phyloP scores from a whole-genome alignment of 495 filamentous ascomycete species.

The Podospora sp. region DNA sequence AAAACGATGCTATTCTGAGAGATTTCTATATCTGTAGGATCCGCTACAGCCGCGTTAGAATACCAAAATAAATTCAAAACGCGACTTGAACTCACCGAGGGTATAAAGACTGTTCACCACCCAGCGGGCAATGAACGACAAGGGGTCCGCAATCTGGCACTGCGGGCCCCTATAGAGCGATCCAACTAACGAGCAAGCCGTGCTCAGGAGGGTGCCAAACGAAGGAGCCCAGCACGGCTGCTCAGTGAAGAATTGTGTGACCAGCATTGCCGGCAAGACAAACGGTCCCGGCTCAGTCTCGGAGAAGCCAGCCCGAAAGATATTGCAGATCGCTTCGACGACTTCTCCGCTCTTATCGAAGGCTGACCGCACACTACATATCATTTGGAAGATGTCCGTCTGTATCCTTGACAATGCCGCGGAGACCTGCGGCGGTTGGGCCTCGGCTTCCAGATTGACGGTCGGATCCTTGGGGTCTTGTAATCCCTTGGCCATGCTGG shows the following conservation, averaged over 20 bases:
- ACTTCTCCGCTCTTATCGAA: constrained; percentile 67
- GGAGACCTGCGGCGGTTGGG: background rate
- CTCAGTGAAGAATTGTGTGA: constrained; percentile 70
- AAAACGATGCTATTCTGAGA: constrained; percentile 76
- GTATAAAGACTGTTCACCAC: constrained; percentile 65
- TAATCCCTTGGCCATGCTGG: constrained; percentile 77
- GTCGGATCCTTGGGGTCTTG: constrained; percentile 70
- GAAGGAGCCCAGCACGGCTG: constrained; percentile 66
- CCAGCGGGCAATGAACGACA: constrained; percentile 62
- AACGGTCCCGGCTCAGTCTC: constrained; percentile 77
- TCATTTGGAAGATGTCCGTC: constrained; percentile 57
- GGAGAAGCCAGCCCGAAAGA: constrained; percentile 76
- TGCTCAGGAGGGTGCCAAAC: constrained; percentile 73
- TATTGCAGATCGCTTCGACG: constrained; percentile 73
- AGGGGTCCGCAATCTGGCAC: constrained; percentile 43
- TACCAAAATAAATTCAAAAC: background rate
- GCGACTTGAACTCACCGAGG: constrained; percentile 52
- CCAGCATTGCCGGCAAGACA: constrained; percentile 70
- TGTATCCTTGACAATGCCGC: constrained; percentile 29
- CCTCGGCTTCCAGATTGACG: constrained; percentile 63
- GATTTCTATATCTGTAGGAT: constrained; percentile 76
- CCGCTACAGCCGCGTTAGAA: constrained; percentile 35
- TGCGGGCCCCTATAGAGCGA: constrained; percentile 58
- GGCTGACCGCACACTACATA: constrained; percentile 53
- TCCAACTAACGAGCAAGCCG: constrained; percentile 74